Evolutionary conservation across 352 stramenopile genomes (phyloP).

Genomic region (Aphanomyces cochlioides): DNA sequence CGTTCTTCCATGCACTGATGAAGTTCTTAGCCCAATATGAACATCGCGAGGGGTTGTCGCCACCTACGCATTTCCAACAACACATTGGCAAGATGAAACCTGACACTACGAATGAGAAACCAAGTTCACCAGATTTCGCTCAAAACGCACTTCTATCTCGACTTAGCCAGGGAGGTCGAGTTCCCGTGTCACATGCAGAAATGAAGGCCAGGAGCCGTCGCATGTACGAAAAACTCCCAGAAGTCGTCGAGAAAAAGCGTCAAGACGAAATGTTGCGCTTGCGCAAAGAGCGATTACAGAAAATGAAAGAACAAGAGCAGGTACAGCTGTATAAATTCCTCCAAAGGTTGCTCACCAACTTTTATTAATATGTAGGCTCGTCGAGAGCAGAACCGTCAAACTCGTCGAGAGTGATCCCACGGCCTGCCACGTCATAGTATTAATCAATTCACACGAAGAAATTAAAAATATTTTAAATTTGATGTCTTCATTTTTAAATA

Average conservation of each 20-base stretch:
- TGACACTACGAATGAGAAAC: too few species aligned
- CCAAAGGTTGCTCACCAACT: too few species aligned
- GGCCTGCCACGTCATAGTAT: not conserved
- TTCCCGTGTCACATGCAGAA: slow-evolving; percentile 54
- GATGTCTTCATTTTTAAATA: not conserved
- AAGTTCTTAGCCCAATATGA: not conserved
- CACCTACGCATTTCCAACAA: too few species aligned
- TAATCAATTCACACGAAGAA: not conserved
- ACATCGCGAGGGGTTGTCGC: too few species aligned
- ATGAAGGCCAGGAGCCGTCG: slow-evolving; percentile 65
- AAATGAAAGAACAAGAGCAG: slow-evolving; percentile 71
- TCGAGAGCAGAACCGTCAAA: not conserved
- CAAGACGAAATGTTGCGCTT: slow-evolving; percentile 65
- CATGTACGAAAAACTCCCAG: slow-evolving; percentile 63
- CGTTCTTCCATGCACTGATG: not conserved
- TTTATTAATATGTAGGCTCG: not conserved
- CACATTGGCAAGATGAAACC: too few species aligned
- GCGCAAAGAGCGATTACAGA: slow-evolving; percentile 57
- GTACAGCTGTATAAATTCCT: not conserved
- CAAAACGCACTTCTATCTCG: not conserved
- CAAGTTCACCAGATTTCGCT: too few species aligned
- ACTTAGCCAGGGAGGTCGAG: slow-evolving; percentile 37
- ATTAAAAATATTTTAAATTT: not conserved
- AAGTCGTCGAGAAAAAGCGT: slow-evolving; percentile 66
- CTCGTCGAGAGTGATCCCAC: not conserved